These are phyloP conservation scores for Athelia sp. DNA, from an alignment of 1,284 basidiomycete genomes.

Conservation along the genomic window DNA sequence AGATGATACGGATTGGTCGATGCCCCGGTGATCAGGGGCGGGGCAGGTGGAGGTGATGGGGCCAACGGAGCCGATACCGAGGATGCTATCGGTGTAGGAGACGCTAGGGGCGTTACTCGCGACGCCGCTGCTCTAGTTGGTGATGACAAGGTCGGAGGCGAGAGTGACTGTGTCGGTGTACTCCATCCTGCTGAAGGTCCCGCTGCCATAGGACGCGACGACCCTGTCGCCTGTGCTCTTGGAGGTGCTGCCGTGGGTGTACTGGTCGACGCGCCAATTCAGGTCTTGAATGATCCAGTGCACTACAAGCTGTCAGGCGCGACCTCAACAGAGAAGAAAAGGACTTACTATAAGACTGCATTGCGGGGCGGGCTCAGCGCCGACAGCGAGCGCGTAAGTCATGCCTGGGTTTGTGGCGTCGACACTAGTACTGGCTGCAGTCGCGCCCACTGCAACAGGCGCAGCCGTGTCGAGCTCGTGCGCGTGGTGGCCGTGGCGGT, in stretches of 20 bases:
- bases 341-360: slow-evolving; percentile 34
- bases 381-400: slow-evolving; percentile 40
- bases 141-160: slow-evolving; percentile 34
- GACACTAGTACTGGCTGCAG: slow-evolving; percentile 6
- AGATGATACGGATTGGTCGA: slow-evolving; percentile 46
- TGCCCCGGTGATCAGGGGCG: too few species aligned
- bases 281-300: slow-evolving; percentile 18
- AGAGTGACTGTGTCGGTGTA: slow-evolving; percentile 46
- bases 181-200: slow-evolving; percentile 44
- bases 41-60: too few species aligned
- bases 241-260: slow-evolving; percentile 36
- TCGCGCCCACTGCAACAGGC: slow-evolving; percentile 13
- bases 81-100: slow-evolving; percentile 44
- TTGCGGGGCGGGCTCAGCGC: slow-evolving; percentile 42
- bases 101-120: slow-evolving; percentile 37
- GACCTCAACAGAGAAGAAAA: too few species aligned
- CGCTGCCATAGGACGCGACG: slow-evolving; percentile 47
- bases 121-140: slow-evolving; percentile 48
- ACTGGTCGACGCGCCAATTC: slow-evolving; percentile 60
- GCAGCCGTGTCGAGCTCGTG: slow-evolving; percentile 10
- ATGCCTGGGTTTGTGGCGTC: slow-evolving; percentile 23
- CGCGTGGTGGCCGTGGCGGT: slow-evolving; percentile 12
- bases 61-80: slow-evolving; percentile 50
- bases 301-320: too few species aligned
- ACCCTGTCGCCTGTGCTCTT: slow-evolving; percentile 37